Conservation (phyloP, 495 filamentous ascomycete species). For the Tuber calosporum region DNA sequence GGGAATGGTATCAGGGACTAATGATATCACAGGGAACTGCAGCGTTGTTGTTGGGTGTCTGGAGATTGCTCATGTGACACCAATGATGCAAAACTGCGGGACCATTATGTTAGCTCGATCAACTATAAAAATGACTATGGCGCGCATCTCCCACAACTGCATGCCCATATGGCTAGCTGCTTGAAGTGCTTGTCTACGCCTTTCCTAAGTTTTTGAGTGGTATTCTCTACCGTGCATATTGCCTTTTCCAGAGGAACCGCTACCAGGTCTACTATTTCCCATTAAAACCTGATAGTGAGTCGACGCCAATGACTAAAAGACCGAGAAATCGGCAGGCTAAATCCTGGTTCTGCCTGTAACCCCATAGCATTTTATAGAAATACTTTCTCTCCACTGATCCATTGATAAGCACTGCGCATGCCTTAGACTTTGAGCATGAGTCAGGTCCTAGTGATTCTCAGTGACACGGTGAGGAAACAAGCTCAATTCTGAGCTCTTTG, state of each 20-base stretch:
- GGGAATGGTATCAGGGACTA: neutral
- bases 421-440: neutral
- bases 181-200: neutral
- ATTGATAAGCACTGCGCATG: neutral
- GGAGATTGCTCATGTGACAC: constrained; percentile 66
- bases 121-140: neutral
- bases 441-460: neutral
- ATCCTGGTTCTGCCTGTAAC: neutral
- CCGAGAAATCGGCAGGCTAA: neutral
- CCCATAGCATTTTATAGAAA: neutral
- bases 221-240: neutral
- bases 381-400: neutral
- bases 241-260: neutral
- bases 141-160: neutral
- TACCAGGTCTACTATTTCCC: neutral
- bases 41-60: constrained; percentile 88
- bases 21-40: constrained; percentile 55
- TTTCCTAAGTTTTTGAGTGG: neutral
- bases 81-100: neutral
- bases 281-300: neutral
- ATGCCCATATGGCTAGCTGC: neutral
- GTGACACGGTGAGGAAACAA: neutral
- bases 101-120: neutral
- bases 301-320: neutral
- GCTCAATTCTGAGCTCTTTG: neutral